Evolutionary conservation across 768 basidiomycete species (phyloP), one percentile per base, ranked within the genome.

Genomic region (Candolleomyces aberdarensis): DNA sequence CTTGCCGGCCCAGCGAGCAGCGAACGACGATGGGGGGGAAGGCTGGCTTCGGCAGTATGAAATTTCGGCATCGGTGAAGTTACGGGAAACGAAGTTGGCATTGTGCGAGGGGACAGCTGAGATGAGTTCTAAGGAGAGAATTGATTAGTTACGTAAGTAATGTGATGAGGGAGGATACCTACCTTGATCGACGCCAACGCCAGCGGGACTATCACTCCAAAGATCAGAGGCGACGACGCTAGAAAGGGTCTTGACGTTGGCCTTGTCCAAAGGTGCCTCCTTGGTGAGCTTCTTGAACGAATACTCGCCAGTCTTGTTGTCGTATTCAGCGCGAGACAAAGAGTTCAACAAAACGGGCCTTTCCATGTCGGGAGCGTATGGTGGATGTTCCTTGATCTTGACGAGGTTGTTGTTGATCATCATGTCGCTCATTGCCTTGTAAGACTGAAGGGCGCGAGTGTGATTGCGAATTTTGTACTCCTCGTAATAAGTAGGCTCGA

Each of bases 1-100:
- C 76, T 98, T 99, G 56, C 94, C 96, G 31, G 85, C 92, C 96
- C 97, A 99, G 59, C 96, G 91, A 40, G 92, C 96, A 20, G 97
- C 96, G 70, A 97, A 95, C 2, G 96, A 98, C 8, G 97, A 90
- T 1, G 83, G 74, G 17, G 92, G 86, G 52, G 91, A 92, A 2
- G 96, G 88, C 68, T 98, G 94, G n/a, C 83, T 67, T 55, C 77
- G 80, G 76, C 96, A 98, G 80, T 98, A 98, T 11, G 82, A 76
- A 65, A 89, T 84, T 76, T 99, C 97, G 22, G 81, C 86, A 10
- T 87, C 85, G 19, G 96, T 98, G 77, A 97, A 99, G 81, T 99
- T 99, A 63, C 94, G 90, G 58, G 83, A 69, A 57, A 97, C 78
- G 76, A 98, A 99, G 17, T 86, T 91, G 19, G 87, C 83, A 71